A percentile compares a stretch with the other conserved stretches of the same genome.
Conservation (phyloP, 805 yeast genomes). For the Pichia cephalocereana region DNA sequence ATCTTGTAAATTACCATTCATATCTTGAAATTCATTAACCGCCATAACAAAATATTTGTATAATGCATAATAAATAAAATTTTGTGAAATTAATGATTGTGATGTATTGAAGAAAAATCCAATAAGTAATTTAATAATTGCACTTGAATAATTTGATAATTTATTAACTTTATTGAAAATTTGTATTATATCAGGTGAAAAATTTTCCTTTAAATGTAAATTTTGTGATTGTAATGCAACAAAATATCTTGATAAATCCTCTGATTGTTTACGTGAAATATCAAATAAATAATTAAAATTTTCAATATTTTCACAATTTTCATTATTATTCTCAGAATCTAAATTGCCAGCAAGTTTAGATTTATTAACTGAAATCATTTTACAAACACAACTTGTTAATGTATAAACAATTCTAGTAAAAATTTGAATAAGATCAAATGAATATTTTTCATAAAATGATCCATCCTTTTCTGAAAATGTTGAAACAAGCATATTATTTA, state of each 20-base stretch:
- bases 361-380: constrained; percentile 5
- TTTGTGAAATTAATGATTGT: constrained; percentile 18
- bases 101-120: constrained; percentile 24
- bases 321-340: neutral
- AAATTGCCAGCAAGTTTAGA: neutral
- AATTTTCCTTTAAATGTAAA: neutral
- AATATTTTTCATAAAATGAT: constrained; percentile 11
- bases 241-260: constrained; percentile 3
- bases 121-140: constrained; percentile 16
- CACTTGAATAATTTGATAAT: constrained; percentile 12
- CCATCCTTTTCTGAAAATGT: constrained; percentile 5
- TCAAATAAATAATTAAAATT: constrained; percentile 6
- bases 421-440: constrained; percentile 18
- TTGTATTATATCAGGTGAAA: neutral
- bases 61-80: constrained; percentile 20
- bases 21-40: constrained; percentile 7
- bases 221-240: neutral
- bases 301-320: neutral
- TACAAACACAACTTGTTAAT: constrained; percentile 11
- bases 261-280: constrained; percentile 2
- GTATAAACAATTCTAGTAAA: constrained; percentile 13
- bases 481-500: constrained; percentile 13
- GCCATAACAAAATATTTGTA: constrained; percentile 18
- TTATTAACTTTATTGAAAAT: constrained; percentile 8
- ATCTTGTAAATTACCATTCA: neutral